Base-by-base conservation (phyloP, 2,329 filamentous ascomycete species). In the Xylogone sp. region DNA sequence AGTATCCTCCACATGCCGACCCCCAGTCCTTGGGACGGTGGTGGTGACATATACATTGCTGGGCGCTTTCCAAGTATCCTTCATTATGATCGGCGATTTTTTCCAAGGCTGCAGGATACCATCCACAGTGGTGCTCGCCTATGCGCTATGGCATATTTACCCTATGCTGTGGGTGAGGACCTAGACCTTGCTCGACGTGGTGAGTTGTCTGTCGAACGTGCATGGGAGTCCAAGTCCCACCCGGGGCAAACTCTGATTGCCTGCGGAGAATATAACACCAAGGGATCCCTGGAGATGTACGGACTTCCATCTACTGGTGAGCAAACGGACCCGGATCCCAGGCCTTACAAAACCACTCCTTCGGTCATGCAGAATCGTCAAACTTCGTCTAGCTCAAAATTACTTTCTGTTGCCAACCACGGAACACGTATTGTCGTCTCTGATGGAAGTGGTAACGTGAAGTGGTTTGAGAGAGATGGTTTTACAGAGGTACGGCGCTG, bases 381-480 rank as follows among this genome's bases (percentile, higher is more conserved):
- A 65, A 93, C 88, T 3, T 88, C 88, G 0, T 88, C 88, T 1
- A 78, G 81, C 42, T 88, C 90, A 8, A 94, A 94, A 63, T 75
- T 97, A 1, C 75, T 97, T 12, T 90, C 88, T 0, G 87, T 94
- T 0, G 82, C 84, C 3, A 84, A 85, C 16, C 93, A 97, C 58
- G 93, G 93, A 3, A 87, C 86, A 7, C 80, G 88, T 3, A 79
- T 97, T 27, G 90, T 90, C 18, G 88, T 88, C 58, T 89, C 89
- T 2, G 93, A 97, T 62, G 88, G 88, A 1, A 83, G 90, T 21
- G 93, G 93, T 0, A 83, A 86, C 47, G 69, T 97, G 56, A 93
- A 90, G 66, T 97, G 93, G 92, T 83, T 95, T 43, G 93, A 97
- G 69, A 78, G 92, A 31, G 90, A 97, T 63, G 91, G 88, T 1